Percentiles rank a stretch among this genome's conserved stretches.
Evolutionary conservation across 495 filamentous ascomycete species (phyloP).

Genomic region (Paragyromitra xinjiangensis): DNA sequence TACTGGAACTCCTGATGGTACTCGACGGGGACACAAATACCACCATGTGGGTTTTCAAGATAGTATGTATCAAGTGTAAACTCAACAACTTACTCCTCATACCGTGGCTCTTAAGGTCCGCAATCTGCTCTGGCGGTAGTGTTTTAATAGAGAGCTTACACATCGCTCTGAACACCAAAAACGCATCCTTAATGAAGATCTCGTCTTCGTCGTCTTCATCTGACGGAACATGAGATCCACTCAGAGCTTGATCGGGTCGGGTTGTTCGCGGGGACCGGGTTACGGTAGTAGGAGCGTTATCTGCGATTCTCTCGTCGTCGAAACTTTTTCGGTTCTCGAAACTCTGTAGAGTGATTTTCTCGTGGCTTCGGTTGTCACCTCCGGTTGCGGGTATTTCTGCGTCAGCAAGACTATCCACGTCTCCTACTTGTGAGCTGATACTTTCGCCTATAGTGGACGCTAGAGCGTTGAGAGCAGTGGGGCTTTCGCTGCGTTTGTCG

Average conservation of each 20-base stretch:
- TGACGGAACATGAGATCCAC: constrained; percentile 63
- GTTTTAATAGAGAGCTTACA: constrained; percentile 96
- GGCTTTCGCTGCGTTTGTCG: constrained; percentile 44
- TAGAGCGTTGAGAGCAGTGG: constrained; percentile 35
- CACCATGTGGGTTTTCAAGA: constrained; percentile 86
- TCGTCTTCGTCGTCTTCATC: constrained; percentile 93
- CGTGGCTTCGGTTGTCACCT: constrained; percentile 60
- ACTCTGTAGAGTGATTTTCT: constrained; percentile 93
- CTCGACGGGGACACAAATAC: constrained; percentile 89
- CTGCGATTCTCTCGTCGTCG: constrained; percentile 88
- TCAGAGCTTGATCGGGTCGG: constrained; percentile 64
- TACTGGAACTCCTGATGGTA: constrained; percentile 86
- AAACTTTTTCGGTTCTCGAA: constrained; percentile 93
- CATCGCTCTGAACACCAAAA: constrained; percentile 94
- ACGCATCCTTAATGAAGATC: constrained; percentile 94
- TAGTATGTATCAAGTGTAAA: constrained; percentile 89
- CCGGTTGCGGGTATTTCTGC: constrained; percentile 57
- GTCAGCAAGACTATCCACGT: constrained; percentile 36
- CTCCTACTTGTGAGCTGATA: constrained; percentile 37
- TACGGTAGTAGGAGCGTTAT: constrained; percentile 91
- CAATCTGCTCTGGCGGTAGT: constrained; percentile 85
- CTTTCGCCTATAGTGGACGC: constrained; percentile 55
- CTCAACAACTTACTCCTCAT: constrained; percentile 98
- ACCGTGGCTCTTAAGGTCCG: constrained; percentile 88
- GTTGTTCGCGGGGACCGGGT: constrained; percentile 71